Evolutionary conservation across 73 alveolate genomes (phyloP), one percentile per base, ranked within the genome.

Genomic region (Paramecium tetraurelia): DNA sequence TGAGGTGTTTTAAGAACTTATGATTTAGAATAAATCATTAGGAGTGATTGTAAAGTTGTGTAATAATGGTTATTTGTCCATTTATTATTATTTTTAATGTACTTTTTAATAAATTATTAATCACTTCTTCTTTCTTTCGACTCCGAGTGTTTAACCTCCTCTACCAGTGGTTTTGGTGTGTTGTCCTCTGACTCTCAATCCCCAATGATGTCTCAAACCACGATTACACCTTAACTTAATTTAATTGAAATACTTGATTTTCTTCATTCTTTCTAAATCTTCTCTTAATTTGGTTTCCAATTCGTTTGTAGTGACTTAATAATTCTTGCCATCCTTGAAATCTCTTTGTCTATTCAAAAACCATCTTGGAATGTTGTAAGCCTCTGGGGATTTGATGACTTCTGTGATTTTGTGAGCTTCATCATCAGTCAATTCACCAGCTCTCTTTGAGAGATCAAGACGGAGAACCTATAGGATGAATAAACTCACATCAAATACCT

Each of bases 161-260:
- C 99, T 98, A 36, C 99, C 99, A 80, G 99, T 98, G 71, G 99
- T 97, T 97, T 96, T 95, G 95, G 99, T 98, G 96, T 98, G 99
- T 95, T 98, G 99, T 71, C 99, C 99, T 95, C 99, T 98, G 92
- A 98, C 99, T 94, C 96, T 98, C 86, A 96, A 93, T 86, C 99
- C 99, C 96, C 97, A 97, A 97, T 92, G 97, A 95, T 98, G 99
- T 95, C 99, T 96, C 84, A 98, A 96, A 89, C 99, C 99, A 95
- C 99, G 95, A 97, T 98, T 98, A 58, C 95, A 92, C 94, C 90
- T 80, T 14, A 16, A 22, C 18, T 22, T 44, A 31, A 72, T 43
- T 20, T 80, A 21, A 33, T 31, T 80, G 16, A 14, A 80, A 31
- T 80, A 89, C 94, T 94, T 97, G 95, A 98, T 98, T 94, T 98